phyloP scores from a whole-genome alignment of 139 green algal species.

The Coccomyxa sp. region DNA sequence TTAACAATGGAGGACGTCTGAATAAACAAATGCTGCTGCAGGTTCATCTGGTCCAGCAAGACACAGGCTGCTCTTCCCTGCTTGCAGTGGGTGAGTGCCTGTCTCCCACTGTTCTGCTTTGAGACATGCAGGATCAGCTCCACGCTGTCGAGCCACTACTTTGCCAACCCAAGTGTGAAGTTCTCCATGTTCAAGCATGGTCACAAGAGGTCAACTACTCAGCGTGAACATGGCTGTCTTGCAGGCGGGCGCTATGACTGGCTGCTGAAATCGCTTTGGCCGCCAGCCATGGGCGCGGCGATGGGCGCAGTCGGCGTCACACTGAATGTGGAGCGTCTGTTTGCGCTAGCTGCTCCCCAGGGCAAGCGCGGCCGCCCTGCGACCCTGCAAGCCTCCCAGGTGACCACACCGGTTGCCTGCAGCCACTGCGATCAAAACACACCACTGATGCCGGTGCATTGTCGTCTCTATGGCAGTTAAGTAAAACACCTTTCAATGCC shows the following conservation, averaged over 20 bases:
- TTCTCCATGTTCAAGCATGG: too few relatives aligned
- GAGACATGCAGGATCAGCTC: too few relatives aligned
- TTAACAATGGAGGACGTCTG: too few relatives aligned
- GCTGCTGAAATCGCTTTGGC: constrained; percentile 59
- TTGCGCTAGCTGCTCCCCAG: constrained; percentile 19
- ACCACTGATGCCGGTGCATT: too few relatives aligned
- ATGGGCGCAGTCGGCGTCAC: constrained; percentile 56
- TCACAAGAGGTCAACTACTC: neutral
- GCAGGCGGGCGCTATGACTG: constrained; percentile 65
- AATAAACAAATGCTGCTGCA: constrained; percentile 18
- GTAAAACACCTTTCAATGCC: too few relatives aligned
- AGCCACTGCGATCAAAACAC: too few relatives aligned
- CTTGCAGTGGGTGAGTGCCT: constrained; percentile 45
- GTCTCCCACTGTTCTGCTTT: neutral
- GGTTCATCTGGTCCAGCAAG: constrained; percentile 32
- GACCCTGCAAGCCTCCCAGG: constrained; percentile 9
- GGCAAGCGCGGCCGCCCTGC: neutral
- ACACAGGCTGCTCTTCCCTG: constrained; percentile 20
- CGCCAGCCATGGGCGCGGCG: constrained; percentile 11
- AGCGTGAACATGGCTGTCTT: neutral
- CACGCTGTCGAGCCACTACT: too few relatives aligned
- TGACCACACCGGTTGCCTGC: neutral
- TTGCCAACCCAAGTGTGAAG: neutral
- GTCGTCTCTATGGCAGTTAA: too few relatives aligned
- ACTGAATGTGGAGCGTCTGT: constrained; percentile 59